Evolutionary conservation across 1,284 basidiomycete genomes (phyloP), one percentile per base, ranked within the genome.

Genomic region (Melampsora abietis-canadensis): DNA sequence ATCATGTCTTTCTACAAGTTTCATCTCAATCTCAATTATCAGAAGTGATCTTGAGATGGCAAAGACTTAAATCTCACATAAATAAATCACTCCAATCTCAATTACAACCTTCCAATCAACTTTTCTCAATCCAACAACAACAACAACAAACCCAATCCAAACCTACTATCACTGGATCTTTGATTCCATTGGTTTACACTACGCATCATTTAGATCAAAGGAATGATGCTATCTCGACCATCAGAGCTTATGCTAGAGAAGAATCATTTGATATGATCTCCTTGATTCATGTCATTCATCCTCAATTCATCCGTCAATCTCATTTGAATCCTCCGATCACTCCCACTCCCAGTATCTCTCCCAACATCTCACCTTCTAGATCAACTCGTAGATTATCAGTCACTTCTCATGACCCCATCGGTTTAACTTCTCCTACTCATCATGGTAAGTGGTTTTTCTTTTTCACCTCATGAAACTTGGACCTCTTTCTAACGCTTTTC

Each of bases 1-100:
- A 66, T 48, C 64, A 66, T 47, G 44, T 66, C 27, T 66, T 66
- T 19, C 17, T 66, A n/a, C 64, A 66, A 66, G 64, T 66, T 46
- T 47, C 64, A 27, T 47, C 44, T 31, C 64, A 66, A 21, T 44
- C 64, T 47, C 64, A 66, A 51, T 31, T 66, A 27, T 46, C 37
- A 10, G n/a, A 48, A 15, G 37, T 66, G 2, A 66, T 66, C 64
- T 19, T 66, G 19, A 15, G 30, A 24, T 66, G 64, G 64, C 64
- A 66, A 66, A 66, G 37, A 17, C 64, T 66, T 44, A 66, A 66
- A 51, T 66, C 64, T 17, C 4, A 24, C 2, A n/a, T 66, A 24
- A 66, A 37, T 27, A 66, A 66, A 30, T 37, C 34, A 44, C 34
- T 7, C 12, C 37, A 27, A 44, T 40, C 24, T 21, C 34, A 51